These are phyloP conservation scores for Gymnopus androsaceus DNA, from an alignment of 1,284 basidiomycete genomes.

Conservation along the genomic window DNA sequence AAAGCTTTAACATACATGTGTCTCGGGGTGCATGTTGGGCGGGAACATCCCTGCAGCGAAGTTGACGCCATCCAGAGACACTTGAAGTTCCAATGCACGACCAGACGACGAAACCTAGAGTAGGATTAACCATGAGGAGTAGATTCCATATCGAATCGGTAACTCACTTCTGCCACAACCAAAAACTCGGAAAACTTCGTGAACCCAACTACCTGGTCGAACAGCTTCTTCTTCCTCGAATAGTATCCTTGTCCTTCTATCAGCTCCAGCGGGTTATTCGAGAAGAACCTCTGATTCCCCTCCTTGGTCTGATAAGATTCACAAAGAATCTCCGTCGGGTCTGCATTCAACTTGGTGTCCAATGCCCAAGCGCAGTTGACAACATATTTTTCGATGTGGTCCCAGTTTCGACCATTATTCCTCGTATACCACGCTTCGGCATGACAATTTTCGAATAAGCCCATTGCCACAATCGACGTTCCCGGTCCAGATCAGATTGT, in stretches of 20 bases:
- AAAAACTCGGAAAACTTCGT: slow-evolving; percentile 96
- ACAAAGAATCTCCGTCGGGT: slow-evolving; percentile 88
- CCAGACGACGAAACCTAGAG: slow-evolving; percentile 59
- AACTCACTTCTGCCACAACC: slow-evolving; percentile 85
- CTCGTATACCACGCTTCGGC: slow-evolving; percentile 74
- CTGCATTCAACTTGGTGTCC: slow-evolving; percentile 77
- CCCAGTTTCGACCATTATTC: slow-evolving; percentile 82
- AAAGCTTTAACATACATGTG: slow-evolving; percentile 61
- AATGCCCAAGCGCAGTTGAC: slow-evolving; percentile 91
- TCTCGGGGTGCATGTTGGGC: slow-evolving; percentile 83
- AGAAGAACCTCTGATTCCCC: slow-evolving; percentile 72
- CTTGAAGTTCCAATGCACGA: slow-evolving; percentile 78
- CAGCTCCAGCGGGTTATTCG: slow-evolving; percentile 76
- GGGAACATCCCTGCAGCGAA: slow-evolving; percentile 92
- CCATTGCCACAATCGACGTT: slow-evolving; percentile 62
- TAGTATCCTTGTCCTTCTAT: slow-evolving; percentile 83
- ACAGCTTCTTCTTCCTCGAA: slow-evolving; percentile 71
- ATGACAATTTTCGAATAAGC: slow-evolving; percentile 54
- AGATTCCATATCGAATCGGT: neutral
- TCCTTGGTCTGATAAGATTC: slow-evolving; percentile 85
- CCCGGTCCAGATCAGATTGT: slow-evolving; percentile 91
- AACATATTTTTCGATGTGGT: slow-evolving; percentile 82
- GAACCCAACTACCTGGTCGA: slow-evolving; percentile 89
- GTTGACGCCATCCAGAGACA: slow-evolving; percentile 86
- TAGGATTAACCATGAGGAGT: slow-evolving; percentile 14